Evolutionary conservation across 2,329 filamentous ascomycete genomes (phyloP).

Genomic region (Penicillium sp.): DNA sequence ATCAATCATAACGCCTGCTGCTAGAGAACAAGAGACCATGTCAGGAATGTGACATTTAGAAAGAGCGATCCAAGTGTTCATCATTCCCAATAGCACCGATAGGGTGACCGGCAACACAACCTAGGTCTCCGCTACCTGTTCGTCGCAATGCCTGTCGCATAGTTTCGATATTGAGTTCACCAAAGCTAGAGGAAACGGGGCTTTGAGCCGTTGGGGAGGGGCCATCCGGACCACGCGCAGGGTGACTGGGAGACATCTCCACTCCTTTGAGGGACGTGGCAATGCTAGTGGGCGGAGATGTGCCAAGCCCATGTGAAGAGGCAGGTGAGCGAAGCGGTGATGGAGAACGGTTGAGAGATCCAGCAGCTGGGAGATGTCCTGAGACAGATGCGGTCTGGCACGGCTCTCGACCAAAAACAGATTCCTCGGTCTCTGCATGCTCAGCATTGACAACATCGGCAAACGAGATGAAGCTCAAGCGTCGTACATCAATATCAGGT

Average conservation of each 20-base stretch:
- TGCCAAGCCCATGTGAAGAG: slow-evolving; percentile 66
- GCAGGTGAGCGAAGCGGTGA: slow-evolving; percentile 78
- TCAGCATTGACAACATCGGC: slow-evolving; percentile 86
- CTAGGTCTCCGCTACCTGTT: slow-evolving; percentile 79
- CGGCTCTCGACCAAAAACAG: slow-evolving; percentile 62
- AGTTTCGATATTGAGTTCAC: slow-evolving; percentile 79
- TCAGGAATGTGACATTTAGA: slow-evolving; percentile 10
- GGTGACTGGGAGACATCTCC: slow-evolving; percentile 65
- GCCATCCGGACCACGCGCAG: slow-evolving; percentile 60
- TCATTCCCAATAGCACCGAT: slow-evolving; percentile 35
- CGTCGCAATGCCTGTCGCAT: slow-evolving; percentile 86
- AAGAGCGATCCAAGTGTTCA: slow-evolving; percentile 31
- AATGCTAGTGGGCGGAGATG: slow-evolving; percentile 74
- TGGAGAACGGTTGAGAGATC: slow-evolving; percentile 62
- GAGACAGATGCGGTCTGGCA: slow-evolving; percentile 68
- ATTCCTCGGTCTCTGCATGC: slow-evolving; percentile 46
- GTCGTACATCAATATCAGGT: slow-evolving; percentile 75
- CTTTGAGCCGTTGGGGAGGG: slow-evolving; percentile 56
- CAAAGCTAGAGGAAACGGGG: slow-evolving; percentile 49
- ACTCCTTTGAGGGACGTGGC: slow-evolving; percentile 70
- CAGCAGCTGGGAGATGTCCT: slow-evolving; percentile 28
- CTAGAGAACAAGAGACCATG: not conserved
- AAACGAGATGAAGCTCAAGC: slow-evolving; percentile 93
- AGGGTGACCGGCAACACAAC: slow-evolving; percentile 39
- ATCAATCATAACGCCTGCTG: not conserved